Evolutionary conservation across 1,284 basidiomycete genomes (phyloP), one percentile per base, ranked within the genome.

Genomic region (Earliella scabrosa): DNA sequence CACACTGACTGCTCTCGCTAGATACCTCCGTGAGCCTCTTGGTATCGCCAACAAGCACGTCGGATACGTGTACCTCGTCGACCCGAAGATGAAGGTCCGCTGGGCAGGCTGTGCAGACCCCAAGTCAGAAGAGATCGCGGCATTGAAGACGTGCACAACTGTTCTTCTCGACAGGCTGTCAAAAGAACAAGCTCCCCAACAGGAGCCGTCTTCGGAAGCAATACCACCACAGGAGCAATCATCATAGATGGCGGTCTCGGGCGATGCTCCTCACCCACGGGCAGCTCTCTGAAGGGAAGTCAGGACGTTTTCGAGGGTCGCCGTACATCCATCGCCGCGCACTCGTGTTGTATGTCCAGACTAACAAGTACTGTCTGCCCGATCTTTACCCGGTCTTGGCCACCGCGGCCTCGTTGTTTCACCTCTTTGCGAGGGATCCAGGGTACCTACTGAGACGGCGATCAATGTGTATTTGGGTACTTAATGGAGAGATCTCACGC

Each of bases 91-190:
- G 57, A 92, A 87, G 70, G 84, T 99, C 48, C 84, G 97, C 18
- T 99, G 97, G 97, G 97, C 92, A 1, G 97, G 87, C 2, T 91
- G 93, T 61, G 95, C 88, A 1, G 90, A 93, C 67, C 92, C 95
- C 0, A 89, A 84, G 58, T 69, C 75, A 5, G 86, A 90, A 55
- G 96, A 98, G 74, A 77, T 81, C 1, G 76, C 83, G 52, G 83
- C 88, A 11, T 74, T 98, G 50, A 77, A 86, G 65, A 85, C 79
- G 40, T 97, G 95, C 65, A 83, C 87, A 0, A 83, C 86, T 3
- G 88, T 94, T 1, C 77, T 96, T 35, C 72, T 95, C 59, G 81
- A 84, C 45, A 76, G 91, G 26, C 52, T 63, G 13, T 52, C 55
- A 13, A 64, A 60, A 51, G 27, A 49, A 38, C 52, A 50, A 21